These are phyloP conservation scores for Candida fluviatilis DNA, from an alignment of 805 yeast genomes.

Conservation along the genomic window DNA sequence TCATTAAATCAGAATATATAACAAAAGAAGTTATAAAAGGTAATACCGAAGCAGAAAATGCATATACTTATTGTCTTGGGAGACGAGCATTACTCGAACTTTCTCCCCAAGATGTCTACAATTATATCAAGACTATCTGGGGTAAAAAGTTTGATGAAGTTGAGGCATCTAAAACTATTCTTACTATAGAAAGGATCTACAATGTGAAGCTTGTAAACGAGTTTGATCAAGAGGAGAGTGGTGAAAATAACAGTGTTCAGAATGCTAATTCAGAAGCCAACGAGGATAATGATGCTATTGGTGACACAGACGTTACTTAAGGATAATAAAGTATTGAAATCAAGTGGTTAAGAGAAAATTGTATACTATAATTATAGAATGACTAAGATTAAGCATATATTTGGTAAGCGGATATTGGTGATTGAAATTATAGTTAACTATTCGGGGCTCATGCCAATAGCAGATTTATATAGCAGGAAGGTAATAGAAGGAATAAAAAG, in stretches of 20 bases:
- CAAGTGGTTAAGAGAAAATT: too few relatives aligned
- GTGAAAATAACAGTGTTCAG: background rate
- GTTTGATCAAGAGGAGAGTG: conserved; percentile 4
- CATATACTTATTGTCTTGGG: conserved; percentile 27
- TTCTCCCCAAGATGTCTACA: conserved; percentile 23
- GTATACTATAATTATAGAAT: too few relatives aligned
- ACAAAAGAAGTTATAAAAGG: conserved; percentile 11
- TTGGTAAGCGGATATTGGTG: too few relatives aligned
- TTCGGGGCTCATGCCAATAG: too few relatives aligned
- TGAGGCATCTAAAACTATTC: conserved; percentile 14
- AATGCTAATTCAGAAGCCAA: background rate
- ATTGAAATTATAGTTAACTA: too few relatives aligned
- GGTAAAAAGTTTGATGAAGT: conserved; percentile 19
- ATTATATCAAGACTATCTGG: conserved; percentile 20
- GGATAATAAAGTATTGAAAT: too few relatives aligned
- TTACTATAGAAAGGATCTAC: conserved; percentile 23
- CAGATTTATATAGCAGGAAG: too few relatives aligned
- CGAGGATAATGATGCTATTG: conserved; percentile 4
- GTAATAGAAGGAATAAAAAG: too few relatives aligned
- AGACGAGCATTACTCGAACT: conserved; percentile 30
- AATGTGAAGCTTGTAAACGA: conserved; percentile 10
- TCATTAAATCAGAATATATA: conserved; percentile 28
- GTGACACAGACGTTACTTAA: too few relatives aligned
- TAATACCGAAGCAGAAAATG: conserved; percentile 12
- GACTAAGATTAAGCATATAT: too few relatives aligned